A percentile compares a stretch with the other conserved stretches of the same genome.
Conservation (phyloP, 306 rosid species). For the Vicia villosa region DNA sequence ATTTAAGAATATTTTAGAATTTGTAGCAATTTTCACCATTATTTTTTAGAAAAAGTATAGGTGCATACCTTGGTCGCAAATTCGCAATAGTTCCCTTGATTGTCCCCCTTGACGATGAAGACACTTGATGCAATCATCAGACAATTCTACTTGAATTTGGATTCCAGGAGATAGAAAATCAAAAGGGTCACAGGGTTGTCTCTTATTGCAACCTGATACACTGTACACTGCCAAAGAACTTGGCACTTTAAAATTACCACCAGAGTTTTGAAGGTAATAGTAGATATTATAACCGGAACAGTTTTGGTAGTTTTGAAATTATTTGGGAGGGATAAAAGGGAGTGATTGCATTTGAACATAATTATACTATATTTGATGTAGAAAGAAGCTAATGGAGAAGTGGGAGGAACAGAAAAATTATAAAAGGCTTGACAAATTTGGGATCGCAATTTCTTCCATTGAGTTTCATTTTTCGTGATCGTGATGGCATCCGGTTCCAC, state of each 20-base stretch:
- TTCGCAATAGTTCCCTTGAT: background rate
- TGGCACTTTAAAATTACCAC: background rate
- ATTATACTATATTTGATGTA: background rate
- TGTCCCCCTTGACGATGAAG: background rate
- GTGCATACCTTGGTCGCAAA: conserved; percentile 38
- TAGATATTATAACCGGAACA: conserved; percentile 17
- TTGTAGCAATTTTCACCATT: too few relatives aligned
- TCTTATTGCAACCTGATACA: conserved; percentile 13
- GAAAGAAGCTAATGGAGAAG: conserved; percentile 27
- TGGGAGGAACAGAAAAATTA: conserved; percentile 21
- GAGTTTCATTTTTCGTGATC: background rate
- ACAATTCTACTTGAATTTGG: conserved; percentile 3
- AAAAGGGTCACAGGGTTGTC: background rate
- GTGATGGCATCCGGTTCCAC: background rate
- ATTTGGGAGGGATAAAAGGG: background rate
- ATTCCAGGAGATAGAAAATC: background rate
- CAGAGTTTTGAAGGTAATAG: background rate
- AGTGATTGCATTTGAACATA: conserved; percentile 35
- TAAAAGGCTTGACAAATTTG: conserved; percentile 17
- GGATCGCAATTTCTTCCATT: background rate
- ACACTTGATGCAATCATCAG: conserved; percentile 29
- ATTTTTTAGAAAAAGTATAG: background rate
- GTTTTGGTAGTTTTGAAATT: background rate
- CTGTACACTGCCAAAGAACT: conserved; percentile 37
- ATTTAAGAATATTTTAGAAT: too few relatives aligned